These are phyloP conservation scores for Elsinoe batatas DNA, from an alignment of 2,329 filamentous ascomycete species.

Conservation along the genomic window DNA sequence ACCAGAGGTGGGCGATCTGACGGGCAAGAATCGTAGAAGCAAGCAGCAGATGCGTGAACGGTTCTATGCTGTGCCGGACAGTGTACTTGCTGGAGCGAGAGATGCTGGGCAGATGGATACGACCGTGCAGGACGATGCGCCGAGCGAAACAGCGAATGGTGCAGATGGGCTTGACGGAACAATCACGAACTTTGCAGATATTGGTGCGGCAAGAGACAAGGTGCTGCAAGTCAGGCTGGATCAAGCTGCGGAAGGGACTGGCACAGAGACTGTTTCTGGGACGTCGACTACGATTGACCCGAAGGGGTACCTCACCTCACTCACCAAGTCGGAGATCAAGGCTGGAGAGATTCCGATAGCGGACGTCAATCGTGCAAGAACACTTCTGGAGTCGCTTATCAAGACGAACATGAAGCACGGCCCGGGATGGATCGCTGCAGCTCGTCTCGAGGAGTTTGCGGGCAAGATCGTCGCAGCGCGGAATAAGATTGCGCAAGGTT, in stretches of 20 bases:
- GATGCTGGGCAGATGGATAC: slow-evolving; percentile 75
- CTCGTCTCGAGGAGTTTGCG: slow-evolving; percentile 82
- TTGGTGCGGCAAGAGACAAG: slow-evolving; percentile 91
- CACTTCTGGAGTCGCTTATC: slow-evolving; percentile 90
- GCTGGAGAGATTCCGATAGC: slow-evolving; percentile 78
- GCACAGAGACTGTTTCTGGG: slow-evolving; percentile 60
- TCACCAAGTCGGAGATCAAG: slow-evolving; percentile 70
- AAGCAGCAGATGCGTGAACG: slow-evolving; percentile 67
- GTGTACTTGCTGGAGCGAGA: slow-evolving; percentile 77
- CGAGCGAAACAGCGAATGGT: slow-evolving; percentile 35
- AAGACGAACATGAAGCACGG: slow-evolving; percentile 94
- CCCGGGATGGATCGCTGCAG: slow-evolving; percentile 90
- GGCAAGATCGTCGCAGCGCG: slow-evolving; percentile 84
- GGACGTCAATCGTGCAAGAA: slow-evolving; percentile 87
- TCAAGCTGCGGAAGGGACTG: slow-evolving; percentile 66
- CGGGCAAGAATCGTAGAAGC: slow-evolving; percentile 79
- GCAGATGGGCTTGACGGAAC: slow-evolving; percentile 58
- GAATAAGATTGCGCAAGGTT: slow-evolving; percentile 78
- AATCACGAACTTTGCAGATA: slow-evolving; percentile 96
- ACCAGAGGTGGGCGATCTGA: slow-evolving; percentile 92
- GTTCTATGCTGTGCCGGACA: slow-evolving; percentile 95
- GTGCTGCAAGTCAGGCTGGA: slow-evolving; percentile 90
- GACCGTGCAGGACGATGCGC: slow-evolving; percentile 70
- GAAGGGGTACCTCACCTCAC: slow-evolving; percentile 87
- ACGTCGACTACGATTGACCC: slow-evolving; percentile 88